These are phyloP conservation scores for Colletotrichum eleusines DNA, from an alignment of 2,329 filamentous ascomycete species.

Conservation along the genomic window DNA sequence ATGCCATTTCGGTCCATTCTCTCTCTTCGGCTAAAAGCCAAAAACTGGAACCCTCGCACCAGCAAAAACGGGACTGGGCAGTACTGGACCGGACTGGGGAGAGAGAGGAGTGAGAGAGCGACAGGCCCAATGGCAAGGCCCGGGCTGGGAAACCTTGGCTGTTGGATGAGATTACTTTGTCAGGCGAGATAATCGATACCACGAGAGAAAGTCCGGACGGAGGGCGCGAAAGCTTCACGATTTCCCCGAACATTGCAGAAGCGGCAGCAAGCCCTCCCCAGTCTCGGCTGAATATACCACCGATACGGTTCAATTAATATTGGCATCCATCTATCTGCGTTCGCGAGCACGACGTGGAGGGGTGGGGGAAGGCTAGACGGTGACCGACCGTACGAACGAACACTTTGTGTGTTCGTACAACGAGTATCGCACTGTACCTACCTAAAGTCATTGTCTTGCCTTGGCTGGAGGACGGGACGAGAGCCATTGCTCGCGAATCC, in stretches of 20 bases:
- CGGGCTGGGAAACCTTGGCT: slow-evolving; percentile 1
- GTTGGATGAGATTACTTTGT: slow-evolving; percentile 6
- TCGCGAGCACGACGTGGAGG: background rate
- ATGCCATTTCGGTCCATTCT: slow-evolving; percentile 19
- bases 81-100: no score
- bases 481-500: background rate
- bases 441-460: no score
- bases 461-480: no score
- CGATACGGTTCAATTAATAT: slow-evolving; percentile 6
- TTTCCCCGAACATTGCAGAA: background rate
- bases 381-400: no score
- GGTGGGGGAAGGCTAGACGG: no score
- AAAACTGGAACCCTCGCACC: background rate
- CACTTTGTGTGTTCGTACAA: no score
- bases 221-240: background rate
- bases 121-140: background rate
- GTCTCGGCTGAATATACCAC: slow-evolving; percentile 29
- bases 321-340: background rate
- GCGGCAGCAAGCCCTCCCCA: slow-evolving; percentile 13
- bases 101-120: background rate
- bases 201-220: slow-evolving; percentile 13
- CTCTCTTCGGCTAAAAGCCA: slow-evolving; percentile 5
- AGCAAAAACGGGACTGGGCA: background rate
- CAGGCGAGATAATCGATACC: slow-evolving; percentile 6
- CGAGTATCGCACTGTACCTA: no score